Conservation (phyloP, 768 basidiomycete genomes). For the Pleurotus ostreatus region DNA sequence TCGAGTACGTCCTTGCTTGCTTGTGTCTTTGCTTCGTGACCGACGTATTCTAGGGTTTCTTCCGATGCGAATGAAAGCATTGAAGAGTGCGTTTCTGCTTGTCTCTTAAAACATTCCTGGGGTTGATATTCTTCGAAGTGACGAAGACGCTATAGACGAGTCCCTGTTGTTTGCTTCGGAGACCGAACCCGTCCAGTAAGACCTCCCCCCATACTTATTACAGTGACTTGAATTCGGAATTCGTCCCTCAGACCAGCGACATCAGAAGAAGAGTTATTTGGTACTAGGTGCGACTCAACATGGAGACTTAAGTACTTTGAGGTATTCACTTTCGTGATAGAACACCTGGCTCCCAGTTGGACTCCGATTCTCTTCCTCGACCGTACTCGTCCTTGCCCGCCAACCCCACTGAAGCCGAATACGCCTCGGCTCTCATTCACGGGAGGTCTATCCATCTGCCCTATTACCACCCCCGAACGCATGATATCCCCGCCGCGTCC, state of each 20-base stretch:
- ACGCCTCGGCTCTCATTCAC: slow-evolving; percentile 55
- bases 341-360: slow-evolving; percentile 2
- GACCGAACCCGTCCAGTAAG: background rate
- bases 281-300: background rate
- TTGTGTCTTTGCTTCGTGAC: too few species aligned
- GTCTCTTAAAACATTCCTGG: background rate
- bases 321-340: background rate
- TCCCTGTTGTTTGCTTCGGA: background rate
- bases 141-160: background rate
- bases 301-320: too few species aligned
- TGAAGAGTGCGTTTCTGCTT: background rate
- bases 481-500: slow-evolving; percentile 72
- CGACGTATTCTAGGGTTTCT: background rate
- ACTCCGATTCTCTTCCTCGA: slow-evolving; percentile 10
- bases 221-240: background rate
- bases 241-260: background rate
- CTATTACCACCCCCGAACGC: slow-evolving; percentile 53
- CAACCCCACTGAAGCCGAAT: slow-evolving; percentile 34
- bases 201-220: background rate
- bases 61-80: background rate
- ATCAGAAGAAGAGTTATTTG: background rate
- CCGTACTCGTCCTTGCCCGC: slow-evolving; percentile 8
- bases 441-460: slow-evolving; percentile 58
- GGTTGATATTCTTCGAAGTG: background rate
- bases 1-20: too few species aligned